Conservation (phyloP, 768 basidiomycete species). For the Collybia mongolica region DNA sequence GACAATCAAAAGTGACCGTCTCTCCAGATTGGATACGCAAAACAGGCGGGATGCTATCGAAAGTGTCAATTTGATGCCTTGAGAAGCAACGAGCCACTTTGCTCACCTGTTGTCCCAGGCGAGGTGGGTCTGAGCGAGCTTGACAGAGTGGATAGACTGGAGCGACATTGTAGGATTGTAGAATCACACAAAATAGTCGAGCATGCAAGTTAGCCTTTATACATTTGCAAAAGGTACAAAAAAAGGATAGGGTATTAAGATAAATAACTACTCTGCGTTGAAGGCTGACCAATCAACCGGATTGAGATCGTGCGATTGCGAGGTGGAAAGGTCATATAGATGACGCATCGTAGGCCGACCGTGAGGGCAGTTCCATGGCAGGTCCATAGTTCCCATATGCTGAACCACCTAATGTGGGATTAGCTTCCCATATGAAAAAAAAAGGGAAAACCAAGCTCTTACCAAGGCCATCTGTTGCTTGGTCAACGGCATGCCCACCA, state of each 20-base stretch:
- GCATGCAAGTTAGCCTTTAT: too few relatives aligned
- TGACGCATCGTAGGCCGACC: constrained; percentile 84
- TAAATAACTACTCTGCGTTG: not conserved
- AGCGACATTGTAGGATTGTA: not conserved
- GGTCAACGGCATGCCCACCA: constrained; percentile 88
- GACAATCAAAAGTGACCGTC: constrained; percentile 55
- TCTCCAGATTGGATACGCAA: constrained; percentile 51
- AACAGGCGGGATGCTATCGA: constrained; percentile 47
- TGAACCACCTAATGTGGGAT: constrained; percentile 53
- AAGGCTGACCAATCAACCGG: constrained; percentile 33
- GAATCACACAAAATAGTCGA: too few relatives aligned
- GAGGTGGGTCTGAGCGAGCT: constrained; percentile 50
- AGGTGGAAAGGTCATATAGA: constrained; percentile 49
- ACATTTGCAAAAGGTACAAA: too few relatives aligned
- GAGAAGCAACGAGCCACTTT: not conserved
- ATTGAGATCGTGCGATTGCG: constrained; percentile 9
- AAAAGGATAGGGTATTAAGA: too few relatives aligned
- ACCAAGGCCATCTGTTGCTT: constrained; percentile 75
- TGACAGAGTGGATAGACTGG: constrained; percentile 54
- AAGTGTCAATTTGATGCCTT: not conserved
- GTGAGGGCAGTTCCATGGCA: constrained; percentile 90
- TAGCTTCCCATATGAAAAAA: not conserved
- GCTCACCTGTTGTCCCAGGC: constrained; percentile 61
- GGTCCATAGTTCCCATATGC: constrained; percentile 83
- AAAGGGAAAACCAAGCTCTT: constrained; percentile 19